Conservation (phyloP, 2,329 filamentous ascomycete genomes). For the Aspergillus sp. region DNA sequence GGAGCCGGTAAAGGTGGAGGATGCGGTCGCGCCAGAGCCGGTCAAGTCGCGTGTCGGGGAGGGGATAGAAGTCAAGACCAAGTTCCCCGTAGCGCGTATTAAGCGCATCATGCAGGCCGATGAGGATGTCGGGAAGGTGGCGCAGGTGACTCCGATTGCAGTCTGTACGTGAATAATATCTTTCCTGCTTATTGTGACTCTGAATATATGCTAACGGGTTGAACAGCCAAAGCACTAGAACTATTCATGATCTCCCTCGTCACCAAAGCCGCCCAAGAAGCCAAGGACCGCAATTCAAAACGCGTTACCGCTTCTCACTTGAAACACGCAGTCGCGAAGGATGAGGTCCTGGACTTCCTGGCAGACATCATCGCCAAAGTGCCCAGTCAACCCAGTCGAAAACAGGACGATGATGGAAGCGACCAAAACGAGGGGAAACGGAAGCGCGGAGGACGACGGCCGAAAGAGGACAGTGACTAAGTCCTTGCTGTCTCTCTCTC, state of each 20-base stretch:
- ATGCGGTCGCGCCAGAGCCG: constrained; percentile 16
- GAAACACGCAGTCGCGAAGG: constrained; percentile 78
- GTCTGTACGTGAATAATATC: constrained; percentile 52
- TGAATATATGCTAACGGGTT: constrained; percentile 12
- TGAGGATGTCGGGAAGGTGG: constrained; percentile 96
- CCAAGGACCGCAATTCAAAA: constrained; percentile 74
- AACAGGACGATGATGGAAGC: constrained; percentile 38
- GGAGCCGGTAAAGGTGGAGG: constrained; percentile 4
- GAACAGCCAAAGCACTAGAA: constrained; percentile 77
- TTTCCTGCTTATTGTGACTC: background rate
- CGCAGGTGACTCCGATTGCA: constrained; percentile 92
- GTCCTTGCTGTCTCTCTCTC: constrained; percentile 2
- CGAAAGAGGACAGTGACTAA: constrained; percentile 35
- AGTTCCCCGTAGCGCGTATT: constrained; percentile 94
- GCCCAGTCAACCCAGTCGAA: constrained; percentile 50
- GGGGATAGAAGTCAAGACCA: constrained; percentile 74
- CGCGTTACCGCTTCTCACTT: constrained; percentile 84
- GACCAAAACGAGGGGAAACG: constrained; percentile 43
- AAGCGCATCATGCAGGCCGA: constrained; percentile 99
- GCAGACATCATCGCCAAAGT: constrained; percentile 84
- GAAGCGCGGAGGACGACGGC: constrained; percentile 35
- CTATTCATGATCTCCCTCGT: constrained; percentile 97
- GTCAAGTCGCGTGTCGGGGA: constrained; percentile 30
- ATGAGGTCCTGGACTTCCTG: constrained; percentile 91
- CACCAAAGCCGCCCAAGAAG: constrained; percentile 76